Conservation (phyloP, 257 asterid species). For the Voacanga thouarsii region DNA sequence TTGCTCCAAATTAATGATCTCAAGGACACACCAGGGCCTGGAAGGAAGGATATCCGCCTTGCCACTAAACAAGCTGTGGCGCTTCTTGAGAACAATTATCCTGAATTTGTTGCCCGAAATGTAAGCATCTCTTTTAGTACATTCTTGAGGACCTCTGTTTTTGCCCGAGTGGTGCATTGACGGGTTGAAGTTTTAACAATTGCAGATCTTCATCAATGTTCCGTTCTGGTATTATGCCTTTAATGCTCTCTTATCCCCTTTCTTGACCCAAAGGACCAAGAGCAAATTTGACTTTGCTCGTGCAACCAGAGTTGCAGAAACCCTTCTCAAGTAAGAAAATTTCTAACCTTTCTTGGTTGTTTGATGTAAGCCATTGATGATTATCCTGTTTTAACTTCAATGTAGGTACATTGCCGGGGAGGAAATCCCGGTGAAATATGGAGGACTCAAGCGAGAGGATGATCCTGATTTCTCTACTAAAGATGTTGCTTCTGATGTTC, state of each 20-base stretch:
- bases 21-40: constrained; percentile 50
- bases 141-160: neutral
- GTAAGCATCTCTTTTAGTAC: constrained; percentile 26
- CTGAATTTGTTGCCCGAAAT: constrained; percentile 60
- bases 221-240: constrained; percentile 76
- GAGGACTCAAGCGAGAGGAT: constrained; percentile 49
- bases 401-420: constrained; percentile 49
- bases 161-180: neutral
- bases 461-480: constrained; percentile 48
- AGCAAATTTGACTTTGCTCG: constrained; percentile 58
- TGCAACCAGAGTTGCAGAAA: constrained; percentile 49
- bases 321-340: constrained; percentile 51
- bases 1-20: constrained; percentile 62
- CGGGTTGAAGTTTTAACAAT: neutral
- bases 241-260: constrained; percentile 51
- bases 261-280: constrained; percentile 56
- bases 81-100: constrained; percentile 60
- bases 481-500: constrained; percentile 41
- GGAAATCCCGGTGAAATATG: constrained; percentile 46
- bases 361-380: neutral
- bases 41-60: constrained; percentile 45
- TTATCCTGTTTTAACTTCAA: neutral
- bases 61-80: constrained; percentile 44
- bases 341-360: neutral
- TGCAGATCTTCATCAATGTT: constrained; percentile 60